Percentiles rank a stretch among this genome's conserved stretches.
phyloP scores from a whole-genome alignment of 2,329 filamentous ascomycete species.

The Aureobasidium mangrovei region DNA sequence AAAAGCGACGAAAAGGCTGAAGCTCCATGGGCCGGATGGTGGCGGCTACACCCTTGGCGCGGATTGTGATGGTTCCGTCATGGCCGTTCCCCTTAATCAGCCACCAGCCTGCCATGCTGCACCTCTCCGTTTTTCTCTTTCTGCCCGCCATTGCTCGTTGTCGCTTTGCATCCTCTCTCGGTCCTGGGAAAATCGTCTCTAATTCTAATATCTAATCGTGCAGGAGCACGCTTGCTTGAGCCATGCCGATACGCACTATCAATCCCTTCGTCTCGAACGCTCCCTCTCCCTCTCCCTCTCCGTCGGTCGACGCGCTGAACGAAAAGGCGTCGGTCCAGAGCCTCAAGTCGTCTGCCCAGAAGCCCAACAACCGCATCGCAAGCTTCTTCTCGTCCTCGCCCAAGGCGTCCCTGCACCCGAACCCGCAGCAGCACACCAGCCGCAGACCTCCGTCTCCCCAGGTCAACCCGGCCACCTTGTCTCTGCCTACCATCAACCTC shows the following conservation, averaged over 20 bases:
- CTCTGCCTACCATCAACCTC: conserved; percentile 82
- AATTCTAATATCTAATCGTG: conserved; percentile 15
- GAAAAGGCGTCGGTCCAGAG: conserved; percentile 42
- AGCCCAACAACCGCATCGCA: conserved; percentile 19
- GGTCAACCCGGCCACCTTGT: conserved; percentile 63
- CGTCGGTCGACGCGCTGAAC: conserved; percentile 42
- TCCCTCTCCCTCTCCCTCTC: conserved; percentile 32
- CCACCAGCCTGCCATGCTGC: not conserved
- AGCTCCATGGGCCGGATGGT: not conserved
- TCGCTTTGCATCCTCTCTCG: not conserved
- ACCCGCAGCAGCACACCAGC: conserved; percentile 45
- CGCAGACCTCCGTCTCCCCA: conserved; percentile 56
- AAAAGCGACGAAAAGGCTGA: not conserved
- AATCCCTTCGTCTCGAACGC: conserved; percentile 47
- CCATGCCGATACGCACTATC: conserved; percentile 56
- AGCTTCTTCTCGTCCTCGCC: conserved; percentile 22
- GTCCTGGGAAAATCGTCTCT: not conserved
- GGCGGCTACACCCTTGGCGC: not conserved
- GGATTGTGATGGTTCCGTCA: conserved; percentile 2
- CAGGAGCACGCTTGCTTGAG: conserved; percentile 25
- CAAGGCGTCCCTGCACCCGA: conserved; percentile 27
- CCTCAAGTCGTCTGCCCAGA: conserved; percentile 19
- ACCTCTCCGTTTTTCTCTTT: not conserved
- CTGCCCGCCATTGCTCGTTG: not conserved
- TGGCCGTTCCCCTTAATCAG: conserved; percentile 11